These are phyloP conservation scores for Venturia carpophila DNA, from an alignment of 2,329 filamentous ascomycete species.

Conservation along the genomic window DNA sequence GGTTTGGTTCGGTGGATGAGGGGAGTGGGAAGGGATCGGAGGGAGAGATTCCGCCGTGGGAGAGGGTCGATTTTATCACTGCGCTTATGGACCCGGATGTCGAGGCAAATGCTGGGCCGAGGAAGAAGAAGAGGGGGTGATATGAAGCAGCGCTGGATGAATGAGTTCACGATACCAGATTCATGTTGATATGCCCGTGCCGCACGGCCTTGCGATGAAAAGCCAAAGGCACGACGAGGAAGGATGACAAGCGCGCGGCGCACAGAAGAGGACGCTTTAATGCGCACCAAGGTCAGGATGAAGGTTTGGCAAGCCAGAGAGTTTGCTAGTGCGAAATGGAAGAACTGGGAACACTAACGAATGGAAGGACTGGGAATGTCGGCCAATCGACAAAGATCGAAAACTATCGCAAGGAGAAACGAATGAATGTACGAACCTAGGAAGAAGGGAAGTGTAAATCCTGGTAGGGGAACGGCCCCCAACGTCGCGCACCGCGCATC, in stretches of 20 bases:
- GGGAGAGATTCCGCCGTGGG: background rate
- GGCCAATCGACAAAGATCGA: no score
- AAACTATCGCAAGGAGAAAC: no score
- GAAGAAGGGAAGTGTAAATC: no score
- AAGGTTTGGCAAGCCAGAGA: no score
- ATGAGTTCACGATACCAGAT: background rate
- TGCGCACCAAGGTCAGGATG: no score
- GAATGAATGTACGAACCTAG: no score
- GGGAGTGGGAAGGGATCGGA: background rate
- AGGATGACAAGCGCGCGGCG: background rate
- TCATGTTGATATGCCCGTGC: background rate
- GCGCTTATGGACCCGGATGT: conserved; percentile 13
- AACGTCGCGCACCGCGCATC: no score
- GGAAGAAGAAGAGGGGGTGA: conserved; percentile 8
- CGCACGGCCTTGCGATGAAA: background rate
- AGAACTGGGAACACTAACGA: no score
- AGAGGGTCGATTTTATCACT: conserved; percentile 9
- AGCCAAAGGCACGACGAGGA: background rate
- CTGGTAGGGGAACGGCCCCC: no score
- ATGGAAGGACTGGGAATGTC: no score
- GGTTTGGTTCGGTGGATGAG: background rate
- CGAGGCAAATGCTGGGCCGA: background rate
- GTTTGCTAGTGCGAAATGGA: no score
- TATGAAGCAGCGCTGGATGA: no score
- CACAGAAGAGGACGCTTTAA: background rate